Evolutionary conservation across 768 basidiomycete species (phyloP), one percentile per base, ranked within the genome.

Genomic region (Rhodotorula taiwanensis): DNA sequence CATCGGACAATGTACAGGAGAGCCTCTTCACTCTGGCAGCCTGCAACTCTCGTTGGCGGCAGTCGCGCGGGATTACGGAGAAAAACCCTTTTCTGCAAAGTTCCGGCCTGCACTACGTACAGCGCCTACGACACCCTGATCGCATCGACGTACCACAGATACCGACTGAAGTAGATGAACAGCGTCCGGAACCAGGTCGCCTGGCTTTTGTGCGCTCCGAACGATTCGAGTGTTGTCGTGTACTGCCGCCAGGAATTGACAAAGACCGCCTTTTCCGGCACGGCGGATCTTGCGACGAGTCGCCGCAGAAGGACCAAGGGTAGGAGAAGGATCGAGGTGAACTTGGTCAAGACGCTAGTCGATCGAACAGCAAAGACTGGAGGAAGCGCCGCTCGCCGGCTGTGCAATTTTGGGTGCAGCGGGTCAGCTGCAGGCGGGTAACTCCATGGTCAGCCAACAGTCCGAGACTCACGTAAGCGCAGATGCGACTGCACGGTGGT

Each of bases 101-200:
- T n/a, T n/a, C n/a, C n/a, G n/a, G n/a, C n/a, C n/a, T n/a, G n/a
- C n/a, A n/a, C n/a, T n/a, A n/a, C n/a, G n/a, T n/a, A n/a, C n/a
- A n/a, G n/a, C n/a, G n/a, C n/a, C n/a, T 34, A 14, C 15, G 6
- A 48, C 10, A 72, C 33, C 27, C 60, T 51, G 10, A 70, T 69
- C 2, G 77, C 60, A 53, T 73, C 67, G 31, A 76, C 75, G 23
- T 72, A 71, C 77, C 78, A 79, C 70, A 78, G 71, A 64, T 78
- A 75, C 49, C 75, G 58, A n/a, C 74, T 75, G 15, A 70, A 67
- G 13, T 55, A 44, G 13, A 78, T 60, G 58, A 77, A 78, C 47
- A 76, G 48, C 62, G 71, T 75, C 18, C 78, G 65, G 61, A 77
- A 78, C 78, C 77, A 78, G 10, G 73, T 67, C 47, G 74, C 50